Conservation (phyloP, 2,329 filamentous ascomycete genomes). For the Pestalotiopsis sp. region DNA sequence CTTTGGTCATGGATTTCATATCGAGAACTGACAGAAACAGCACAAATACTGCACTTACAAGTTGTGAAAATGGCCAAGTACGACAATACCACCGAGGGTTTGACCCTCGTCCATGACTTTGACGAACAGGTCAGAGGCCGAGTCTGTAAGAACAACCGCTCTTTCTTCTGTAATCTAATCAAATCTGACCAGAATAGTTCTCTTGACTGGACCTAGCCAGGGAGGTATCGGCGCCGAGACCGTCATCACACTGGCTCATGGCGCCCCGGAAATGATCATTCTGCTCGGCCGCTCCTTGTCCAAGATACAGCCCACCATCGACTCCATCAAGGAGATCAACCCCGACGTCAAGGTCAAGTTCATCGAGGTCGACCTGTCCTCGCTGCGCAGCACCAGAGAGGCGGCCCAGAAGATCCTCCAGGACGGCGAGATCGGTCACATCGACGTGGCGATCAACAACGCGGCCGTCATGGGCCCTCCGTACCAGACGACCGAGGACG, state of each 20-base stretch:
- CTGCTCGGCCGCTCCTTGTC: slow-evolving; percentile 27
- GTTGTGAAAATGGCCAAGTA: slow-evolving; percentile 12
- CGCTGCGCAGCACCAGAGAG: slow-evolving; percentile 30
- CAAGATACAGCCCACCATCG: slow-evolving; percentile 28
- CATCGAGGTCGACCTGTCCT: slow-evolving; percentile 28
- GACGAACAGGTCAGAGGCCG: slow-evolving; percentile 25
- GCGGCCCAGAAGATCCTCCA: slow-evolving; percentile 30
- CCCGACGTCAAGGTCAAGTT: slow-evolving; percentile 25
- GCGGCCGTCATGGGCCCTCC: slow-evolving; percentile 45
- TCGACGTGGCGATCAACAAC: slow-evolving; percentile 29
- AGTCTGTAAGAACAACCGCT: slow-evolving; percentile 20
- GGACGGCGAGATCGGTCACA: slow-evolving; percentile 29
- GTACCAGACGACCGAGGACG: slow-evolving; percentile 31
- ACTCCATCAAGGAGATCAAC: slow-evolving; percentile 26
- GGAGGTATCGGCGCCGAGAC: slow-evolving; percentile 34
- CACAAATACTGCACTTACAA: neutral
- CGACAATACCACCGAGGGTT: slow-evolving; percentile 16
- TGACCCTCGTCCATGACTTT: slow-evolving; percentile 19
- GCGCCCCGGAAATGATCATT: slow-evolving; percentile 28
- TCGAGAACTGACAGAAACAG: neutral
- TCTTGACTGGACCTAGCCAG: slow-evolving; percentile 33
- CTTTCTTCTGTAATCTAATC: neutral
- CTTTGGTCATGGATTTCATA: too few relatives aligned
- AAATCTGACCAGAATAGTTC: slow-evolving; percentile 20
- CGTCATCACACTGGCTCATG: slow-evolving; percentile 29